These are phyloP conservation scores for Toxicodendron radicans DNA, from an alignment of 345 rosid species.

Conservation along the genomic window DNA sequence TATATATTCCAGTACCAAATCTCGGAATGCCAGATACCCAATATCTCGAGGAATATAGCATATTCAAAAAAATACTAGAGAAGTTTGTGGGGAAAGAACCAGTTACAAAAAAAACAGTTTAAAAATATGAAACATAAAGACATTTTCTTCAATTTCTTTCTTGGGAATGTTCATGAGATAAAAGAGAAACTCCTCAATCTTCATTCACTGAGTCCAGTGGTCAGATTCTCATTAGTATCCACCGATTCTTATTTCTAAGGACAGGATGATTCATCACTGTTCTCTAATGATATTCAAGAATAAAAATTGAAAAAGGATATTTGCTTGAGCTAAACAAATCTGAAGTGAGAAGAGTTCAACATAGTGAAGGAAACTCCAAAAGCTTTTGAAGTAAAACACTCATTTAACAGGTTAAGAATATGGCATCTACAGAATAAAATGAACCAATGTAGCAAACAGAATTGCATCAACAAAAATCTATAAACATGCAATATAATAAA, in stretches of 20 bases:
- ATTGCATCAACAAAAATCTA: neutral
- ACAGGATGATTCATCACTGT: neutral
- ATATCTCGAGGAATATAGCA: neutral
- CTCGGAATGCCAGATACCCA: neutral
- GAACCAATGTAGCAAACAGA: neutral
- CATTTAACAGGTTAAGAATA: neutral
- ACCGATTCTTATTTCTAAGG: neutral
- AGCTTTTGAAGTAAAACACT: no score
- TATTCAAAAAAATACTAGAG: neutral
- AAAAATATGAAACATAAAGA: no score
- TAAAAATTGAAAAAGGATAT: neutral
- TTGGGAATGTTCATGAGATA: neutral
- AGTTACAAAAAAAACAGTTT: neutral
- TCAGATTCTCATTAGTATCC: neutral
- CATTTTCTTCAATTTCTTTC: neutral
- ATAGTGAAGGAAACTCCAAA: neutral
- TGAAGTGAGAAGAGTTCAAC: neutral
- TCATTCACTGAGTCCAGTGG: neutral
- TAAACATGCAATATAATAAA: conserved; percentile 12
- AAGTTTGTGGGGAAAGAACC: neutral
- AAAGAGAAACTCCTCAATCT: neutral
- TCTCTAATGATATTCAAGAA: neutral
- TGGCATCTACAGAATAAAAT: neutral
- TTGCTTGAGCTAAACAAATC: no score
- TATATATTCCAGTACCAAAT: neutral